These are phyloP conservation scores for Circinella minor DNA, from an alignment of 371 early-diverging fungal species.

Conservation along the genomic window DNA sequence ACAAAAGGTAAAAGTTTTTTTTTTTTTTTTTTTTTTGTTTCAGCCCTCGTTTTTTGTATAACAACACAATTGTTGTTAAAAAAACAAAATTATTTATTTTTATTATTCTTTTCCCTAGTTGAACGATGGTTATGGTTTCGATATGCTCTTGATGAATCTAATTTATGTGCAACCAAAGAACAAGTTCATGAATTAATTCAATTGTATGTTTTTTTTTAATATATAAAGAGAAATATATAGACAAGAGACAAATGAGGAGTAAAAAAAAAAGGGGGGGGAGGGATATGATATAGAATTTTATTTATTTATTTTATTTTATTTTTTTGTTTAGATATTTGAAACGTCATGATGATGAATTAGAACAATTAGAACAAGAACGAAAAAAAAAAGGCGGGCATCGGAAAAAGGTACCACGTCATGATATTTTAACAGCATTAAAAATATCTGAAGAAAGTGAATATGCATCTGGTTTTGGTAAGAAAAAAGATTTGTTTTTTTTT, in stretches of 20 bases:
- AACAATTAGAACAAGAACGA: slow-evolving; percentile 47
- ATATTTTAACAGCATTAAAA: slow-evolving; percentile 48
- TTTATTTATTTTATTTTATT: slow-evolving; percentile 6
- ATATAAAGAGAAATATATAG: neutral
- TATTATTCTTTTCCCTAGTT: slow-evolving; percentile 18
- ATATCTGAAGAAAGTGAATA: slow-evolving; percentile 59
- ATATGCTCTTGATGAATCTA: slow-evolving; percentile 57
- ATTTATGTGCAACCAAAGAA: slow-evolving; percentile 39
- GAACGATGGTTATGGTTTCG: slow-evolving; percentile 70
- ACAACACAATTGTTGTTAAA: too few species aligned
- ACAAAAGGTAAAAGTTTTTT: slow-evolving; percentile 35
- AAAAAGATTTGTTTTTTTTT: slow-evolving; percentile 1
- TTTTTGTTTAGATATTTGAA: slow-evolving; percentile 34
- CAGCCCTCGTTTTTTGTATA: neutral
- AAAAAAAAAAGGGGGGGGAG: neutral
- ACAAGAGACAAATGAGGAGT: neutral
- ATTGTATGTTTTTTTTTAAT: slow-evolving; percentile 30
- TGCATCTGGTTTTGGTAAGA: slow-evolving; percentile 62
- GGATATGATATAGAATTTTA: too few species aligned
- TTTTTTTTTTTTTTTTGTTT: too few species aligned
- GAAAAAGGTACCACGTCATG: slow-evolving; percentile 57
- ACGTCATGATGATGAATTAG: slow-evolving; percentile 60
- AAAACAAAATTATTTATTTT: too few species aligned
- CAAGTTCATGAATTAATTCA: slow-evolving; percentile 59
- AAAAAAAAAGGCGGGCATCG: slow-evolving; percentile 46